Evolutionary conservation across 2,329 filamentous ascomycete species (phyloP).

Genomic region (Helminthosporium solani): DNA sequence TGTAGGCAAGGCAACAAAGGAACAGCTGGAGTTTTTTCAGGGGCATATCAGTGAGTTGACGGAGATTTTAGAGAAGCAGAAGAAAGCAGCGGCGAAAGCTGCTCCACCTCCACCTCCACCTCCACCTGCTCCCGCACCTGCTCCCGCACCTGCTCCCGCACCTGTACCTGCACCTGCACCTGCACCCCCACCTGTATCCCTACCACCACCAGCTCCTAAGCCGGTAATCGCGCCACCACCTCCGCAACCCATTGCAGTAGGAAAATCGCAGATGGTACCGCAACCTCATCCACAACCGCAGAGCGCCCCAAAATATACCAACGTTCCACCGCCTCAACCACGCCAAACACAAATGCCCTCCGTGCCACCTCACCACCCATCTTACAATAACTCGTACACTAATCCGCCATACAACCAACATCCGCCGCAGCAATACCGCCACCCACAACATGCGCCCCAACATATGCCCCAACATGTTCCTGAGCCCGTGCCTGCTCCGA

Average conservation of each 20-base stretch:
- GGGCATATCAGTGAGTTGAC: conserved; percentile 79
- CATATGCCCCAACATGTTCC: conserved; percentile 28
- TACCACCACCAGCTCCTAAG: not conserved
- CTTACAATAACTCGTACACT: conserved; percentile 22
- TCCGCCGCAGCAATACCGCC: conserved; percentile 16
- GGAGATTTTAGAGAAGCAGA: conserved; percentile 46
- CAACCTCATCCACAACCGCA: not conserved
- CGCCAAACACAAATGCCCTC: conserved; percentile 22
- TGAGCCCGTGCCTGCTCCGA: conserved; percentile 43
- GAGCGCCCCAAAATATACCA: conserved; percentile 16
- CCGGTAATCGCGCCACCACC: not conserved
- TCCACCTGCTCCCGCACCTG: too few relatives aligned
- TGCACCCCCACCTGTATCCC: too few relatives aligned
- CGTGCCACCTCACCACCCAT: conserved; percentile 16
- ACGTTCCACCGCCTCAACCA: conserved; percentile 13
- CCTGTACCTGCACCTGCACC: too few relatives aligned
- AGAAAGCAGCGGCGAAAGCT: conserved; percentile 32
- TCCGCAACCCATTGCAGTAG: conserved; percentile 9
- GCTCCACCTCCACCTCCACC: conserved; percentile 3
- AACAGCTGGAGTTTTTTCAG: conserved; percentile 75
- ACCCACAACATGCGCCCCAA: conserved; percentile 6
- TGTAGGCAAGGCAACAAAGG: conserved; percentile 68
- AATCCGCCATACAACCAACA: conserved; percentile 16
- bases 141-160: too few relatives aligned
- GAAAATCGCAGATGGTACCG: conserved; percentile 3